These are phyloP conservation scores for Candida vaughaniae DNA, from an alignment of 805 yeast species.

Conservation along the genomic window DNA sequence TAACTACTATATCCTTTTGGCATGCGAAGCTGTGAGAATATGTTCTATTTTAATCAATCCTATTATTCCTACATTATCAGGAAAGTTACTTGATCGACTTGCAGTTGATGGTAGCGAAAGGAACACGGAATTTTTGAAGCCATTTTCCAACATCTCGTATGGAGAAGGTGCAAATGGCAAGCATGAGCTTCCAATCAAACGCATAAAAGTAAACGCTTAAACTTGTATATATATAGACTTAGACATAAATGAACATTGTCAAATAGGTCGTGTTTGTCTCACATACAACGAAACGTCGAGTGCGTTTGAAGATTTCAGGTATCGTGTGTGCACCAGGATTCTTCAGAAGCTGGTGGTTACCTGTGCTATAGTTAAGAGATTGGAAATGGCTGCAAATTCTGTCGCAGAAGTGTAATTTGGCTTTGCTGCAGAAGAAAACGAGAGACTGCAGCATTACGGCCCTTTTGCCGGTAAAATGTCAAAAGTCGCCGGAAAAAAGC, in stretches of 20 bases:
- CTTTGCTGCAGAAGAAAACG: no score
- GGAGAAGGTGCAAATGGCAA: constrained; percentile 55
- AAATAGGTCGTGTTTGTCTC: no score
- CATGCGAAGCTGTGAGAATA: constrained; percentile 71
- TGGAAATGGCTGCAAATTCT: background rate
- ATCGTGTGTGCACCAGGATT: no score
- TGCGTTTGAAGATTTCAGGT: no score
- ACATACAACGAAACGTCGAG: no score
- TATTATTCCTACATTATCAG: constrained; percentile 66
- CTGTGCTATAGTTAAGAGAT: background rate
- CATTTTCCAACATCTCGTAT: constrained; percentile 61
- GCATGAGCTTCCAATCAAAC: constrained; percentile 51
- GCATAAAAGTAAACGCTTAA: constrained; percentile 12
- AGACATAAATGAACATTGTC: no score
- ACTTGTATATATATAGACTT: no score
- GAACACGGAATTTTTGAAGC: constrained; percentile 39
- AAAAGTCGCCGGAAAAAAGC: no score
- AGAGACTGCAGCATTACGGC: no score
- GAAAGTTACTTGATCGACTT: constrained; percentile 58
- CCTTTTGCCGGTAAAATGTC: no score
- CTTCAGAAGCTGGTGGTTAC: no score
- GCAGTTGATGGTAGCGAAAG: constrained; percentile 49
- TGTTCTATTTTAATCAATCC: constrained; percentile 67
- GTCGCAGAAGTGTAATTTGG: no score
- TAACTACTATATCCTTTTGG: constrained; percentile 58